Percentiles rank a stretch among this genome's conserved stretches.
Evolutionary conservation across 805 yeast species (phyloP).

Genomic region (Myxozyma nipponensis): DNA sequence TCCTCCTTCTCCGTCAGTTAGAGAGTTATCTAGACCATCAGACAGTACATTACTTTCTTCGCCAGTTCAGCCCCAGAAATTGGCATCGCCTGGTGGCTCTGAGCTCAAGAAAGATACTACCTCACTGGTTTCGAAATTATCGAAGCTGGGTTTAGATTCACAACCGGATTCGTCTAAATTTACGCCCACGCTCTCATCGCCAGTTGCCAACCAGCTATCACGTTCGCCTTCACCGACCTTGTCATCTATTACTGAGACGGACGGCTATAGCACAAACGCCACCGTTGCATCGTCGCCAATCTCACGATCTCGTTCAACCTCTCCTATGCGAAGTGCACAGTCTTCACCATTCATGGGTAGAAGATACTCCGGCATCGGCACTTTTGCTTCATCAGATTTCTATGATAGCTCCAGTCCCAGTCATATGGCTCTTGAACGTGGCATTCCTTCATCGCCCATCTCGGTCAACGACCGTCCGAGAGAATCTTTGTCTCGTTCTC

Average conservation of each 20-base stretch:
- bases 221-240: constrained; percentile 4
- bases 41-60: background rate
- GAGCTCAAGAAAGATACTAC: background rate
- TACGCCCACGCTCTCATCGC: background rate
- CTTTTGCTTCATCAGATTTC: constrained; percentile 24
- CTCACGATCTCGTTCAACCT: constrained; percentile 16
- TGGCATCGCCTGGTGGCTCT: too few relatives aligned
- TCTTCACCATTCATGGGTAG: constrained; percentile 20
- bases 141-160: background rate
- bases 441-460: constrained; percentile 8
- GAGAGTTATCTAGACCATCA: background rate
- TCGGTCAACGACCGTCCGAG: background rate
- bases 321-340: background rate
- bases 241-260: constrained; percentile 1
- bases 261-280: background rate
- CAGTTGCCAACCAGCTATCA: background rate
- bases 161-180: background rate
- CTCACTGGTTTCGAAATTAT: background rate
- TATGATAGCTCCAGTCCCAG: constrained; percentile 8
- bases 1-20: background rate
- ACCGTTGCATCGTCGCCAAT: constrained; percentile 11
- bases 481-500: constrained; percentile 11
- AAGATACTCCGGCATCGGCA: constrained; percentile 24
- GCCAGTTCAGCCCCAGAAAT: background rate
- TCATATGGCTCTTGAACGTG: constrained; percentile 21